Conservation (phyloP, 108 stramenopile species). For the Fragilaria crotonensis region DNA sequence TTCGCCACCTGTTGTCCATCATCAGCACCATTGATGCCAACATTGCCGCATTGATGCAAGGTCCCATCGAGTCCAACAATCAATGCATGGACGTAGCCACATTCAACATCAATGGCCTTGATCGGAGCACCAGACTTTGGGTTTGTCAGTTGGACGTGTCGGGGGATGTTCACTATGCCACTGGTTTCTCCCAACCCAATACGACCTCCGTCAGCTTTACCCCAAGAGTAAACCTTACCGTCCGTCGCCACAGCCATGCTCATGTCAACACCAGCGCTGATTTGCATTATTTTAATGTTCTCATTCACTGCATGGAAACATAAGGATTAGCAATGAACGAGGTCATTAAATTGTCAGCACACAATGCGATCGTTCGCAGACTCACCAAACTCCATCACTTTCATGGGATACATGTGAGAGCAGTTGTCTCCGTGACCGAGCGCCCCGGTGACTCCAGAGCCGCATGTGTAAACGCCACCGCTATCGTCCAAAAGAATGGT, state of each 20-base stretch:
- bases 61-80: conserved; percentile 76
- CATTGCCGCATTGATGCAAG: conserved; percentile 72
- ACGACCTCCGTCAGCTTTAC: conserved; percentile 78
- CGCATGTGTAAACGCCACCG: conserved; percentile 75
- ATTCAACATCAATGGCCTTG: conserved; percentile 83
- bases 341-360: not conserved
- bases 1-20: conserved; percentile 50
- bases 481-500: conserved; percentile 56
- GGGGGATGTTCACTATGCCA: conserved; percentile 32
- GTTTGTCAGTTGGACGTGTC: conserved; percentile 19
- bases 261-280: conserved; percentile 89
- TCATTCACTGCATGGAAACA: conserved; percentile 16
- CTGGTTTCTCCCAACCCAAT: conserved; percentile 60
- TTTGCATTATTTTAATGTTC: conserved; percentile 62
- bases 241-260: conserved; percentile 76
- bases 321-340: not conserved
- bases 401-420: conserved; percentile 67
- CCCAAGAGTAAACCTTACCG: conserved; percentile 81
- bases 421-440: conserved; percentile 74
- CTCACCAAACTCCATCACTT: conserved; percentile 60
- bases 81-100: conserved; percentile 79
- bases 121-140: conserved; percentile 21
- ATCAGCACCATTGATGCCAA: conserved; percentile 71
- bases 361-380: conserved; percentile 24
- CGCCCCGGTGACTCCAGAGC: conserved; percentile 74